Evolutionary conservation across 768 basidiomycete genomes (phyloP), one percentile per base, ranked within the genome.

Genomic region (Podaxis mareebaensis): DNA sequence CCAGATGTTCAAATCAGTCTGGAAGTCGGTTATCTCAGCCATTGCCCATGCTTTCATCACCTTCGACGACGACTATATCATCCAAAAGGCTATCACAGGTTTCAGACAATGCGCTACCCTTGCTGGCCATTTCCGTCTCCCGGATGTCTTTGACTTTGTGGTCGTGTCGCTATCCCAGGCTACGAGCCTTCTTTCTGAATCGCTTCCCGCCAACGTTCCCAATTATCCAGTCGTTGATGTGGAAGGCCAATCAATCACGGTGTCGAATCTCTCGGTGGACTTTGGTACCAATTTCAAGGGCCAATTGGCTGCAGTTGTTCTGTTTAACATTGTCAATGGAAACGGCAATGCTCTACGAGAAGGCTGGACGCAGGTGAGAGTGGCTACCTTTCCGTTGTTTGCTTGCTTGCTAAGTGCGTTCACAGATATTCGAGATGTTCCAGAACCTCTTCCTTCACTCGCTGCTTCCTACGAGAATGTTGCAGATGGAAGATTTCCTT

Each of bases 401-500:
- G 40, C 22, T 28, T 56, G 44, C 36, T 22, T 44, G 46, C 55
- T 64, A 38, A 65, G 24, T 69, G 56, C 53, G 36, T 20, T 26
- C 6, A 52, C 61, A 97, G 92, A 94, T 99, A 60, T 98, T 99
- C 69, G 96, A 99, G 74, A 98, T 99, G 89, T 96, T 96, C 77
- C 91, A 96, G 71, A 97, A 95, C 38, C 79, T 99, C 24, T 99
- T 99, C 77, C 76, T 98, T 52, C 92, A 99, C 72, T 96, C 96
- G 17, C 81, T 99, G 26, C 79, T 99, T 17, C 97, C 97, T 0
- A 86, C 82, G 10, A 83, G 90, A 55, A 92, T 99, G 91, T 78
- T 97, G 11, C 94, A 96, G 73, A 96, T 97, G 92, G 96, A 97
- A 72, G 97, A 99, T 71, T 99, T 99, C 78, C 83, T 98, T 8